These are phyloP conservation scores for Anacardium occidentale DNA, from an alignment of 345 rosid genomes.

Conservation along the genomic window DNA sequence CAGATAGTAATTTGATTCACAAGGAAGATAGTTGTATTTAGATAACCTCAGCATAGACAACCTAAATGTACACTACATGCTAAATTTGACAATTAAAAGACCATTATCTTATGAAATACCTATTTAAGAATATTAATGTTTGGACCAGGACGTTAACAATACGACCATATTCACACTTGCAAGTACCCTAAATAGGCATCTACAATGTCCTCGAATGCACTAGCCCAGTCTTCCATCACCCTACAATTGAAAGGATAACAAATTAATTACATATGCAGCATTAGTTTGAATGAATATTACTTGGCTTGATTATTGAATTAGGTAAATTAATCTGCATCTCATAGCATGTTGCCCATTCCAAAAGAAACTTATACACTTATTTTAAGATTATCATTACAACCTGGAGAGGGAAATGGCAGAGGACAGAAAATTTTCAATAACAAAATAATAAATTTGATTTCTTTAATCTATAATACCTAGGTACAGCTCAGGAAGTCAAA, in stretches of 20 bases:
- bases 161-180: slow-evolving; percentile 49
- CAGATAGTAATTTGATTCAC: neutral
- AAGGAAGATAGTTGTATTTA: no score
- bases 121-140: no score
- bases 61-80: no score
- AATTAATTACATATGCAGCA: neutral
- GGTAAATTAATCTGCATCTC: neutral
- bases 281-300: neutral
- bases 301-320: slow-evolving; percentile 4
- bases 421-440: neutral
- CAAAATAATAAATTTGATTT: neutral
- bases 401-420: neutral
- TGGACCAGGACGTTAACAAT: no score
- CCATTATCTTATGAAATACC: no score
- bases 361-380: neutral
- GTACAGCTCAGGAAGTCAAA: neutral
- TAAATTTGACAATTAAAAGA: no score
- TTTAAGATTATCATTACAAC: neutral
- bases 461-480: neutral
- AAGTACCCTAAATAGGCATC: slow-evolving; percentile 88
- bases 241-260: slow-evolving; percentile 36
- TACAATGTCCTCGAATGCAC: slow-evolving; percentile 76
- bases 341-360: neutral
- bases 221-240: slow-evolving; percentile 61
- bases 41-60: no score